Evolutionary conservation across 2,329 filamentous ascomycete species (phyloP), one percentile per base, ranked within the genome.

Genomic region (Cladosporium cucumerinum): DNA sequence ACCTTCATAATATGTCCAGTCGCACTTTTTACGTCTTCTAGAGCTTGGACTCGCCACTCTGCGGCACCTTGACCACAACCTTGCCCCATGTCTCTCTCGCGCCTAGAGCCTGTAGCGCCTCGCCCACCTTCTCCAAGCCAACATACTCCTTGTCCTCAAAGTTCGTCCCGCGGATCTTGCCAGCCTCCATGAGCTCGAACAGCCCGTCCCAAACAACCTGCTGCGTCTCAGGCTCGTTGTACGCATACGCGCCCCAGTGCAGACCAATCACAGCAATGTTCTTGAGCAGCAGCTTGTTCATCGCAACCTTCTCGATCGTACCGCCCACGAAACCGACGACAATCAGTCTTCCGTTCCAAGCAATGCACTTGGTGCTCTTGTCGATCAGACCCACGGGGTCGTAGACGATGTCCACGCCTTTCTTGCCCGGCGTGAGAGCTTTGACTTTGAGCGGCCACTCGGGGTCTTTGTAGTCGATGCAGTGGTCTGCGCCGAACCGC

Each of bases 301-400:
- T 87, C 14, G 93, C 90, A 49, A 98, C 87, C 80, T 95, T 96
- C 79, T 98, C 94, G 70, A 97, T 97, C 59, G 82, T 83, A 0
- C 92, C 92, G 0, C 88, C 91, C 0, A 93, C 93, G 75, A 97
- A 98, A 0, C 94, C 94, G 70, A 98, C 89, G 5, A 98, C 87
- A 51, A 97, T 80, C 63, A 98, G 84, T 14, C 93, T 85, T 1
- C 91, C 94, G 77, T 97, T 97, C 93, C 93, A 98, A 3, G 92
- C 90, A 3, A 90, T 91, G 80, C 94, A 97, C 79, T 96, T 97
- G 70, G 93, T 91, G 70, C 89, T 92, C 74, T 87, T 85, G 69
- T 96, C 92, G 58, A 97, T 91, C 75, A 97, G 80, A 0, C 94
- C 94, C 1, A 98, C 94, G 14, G 94, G 93, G 77, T 98, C 94